phyloP scores from a whole-genome alignment of 257 asterid genomes.

The Verbena officinalis region DNA sequence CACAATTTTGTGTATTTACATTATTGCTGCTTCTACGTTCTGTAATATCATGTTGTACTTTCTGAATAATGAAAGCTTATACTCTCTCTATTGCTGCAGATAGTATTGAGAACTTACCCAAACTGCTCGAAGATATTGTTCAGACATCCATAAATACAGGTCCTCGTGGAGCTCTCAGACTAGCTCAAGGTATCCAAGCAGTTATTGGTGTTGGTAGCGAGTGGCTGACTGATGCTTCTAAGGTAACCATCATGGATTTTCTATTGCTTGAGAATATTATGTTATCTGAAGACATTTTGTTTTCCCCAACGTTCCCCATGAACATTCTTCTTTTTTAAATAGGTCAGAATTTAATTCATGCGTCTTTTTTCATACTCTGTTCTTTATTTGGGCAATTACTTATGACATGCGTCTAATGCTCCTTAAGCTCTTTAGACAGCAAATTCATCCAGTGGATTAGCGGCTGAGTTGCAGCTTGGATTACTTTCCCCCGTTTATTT shows the following conservation, averaged over 20 bases:
- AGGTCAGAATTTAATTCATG: conserved; percentile 14
- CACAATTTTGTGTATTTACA: not conserved
- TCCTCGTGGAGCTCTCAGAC: conserved; percentile 93
- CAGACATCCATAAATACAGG: conserved; percentile 94
- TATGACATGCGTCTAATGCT: conserved; percentile 24
- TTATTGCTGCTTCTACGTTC: not conserved
- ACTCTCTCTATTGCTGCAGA: conserved; percentile 46
- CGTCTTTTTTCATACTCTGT: conserved; percentile 4
- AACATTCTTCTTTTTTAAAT: conserved; percentile 2
- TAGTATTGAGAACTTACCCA: conserved; percentile 77
- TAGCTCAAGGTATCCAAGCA: conserved; percentile 98
- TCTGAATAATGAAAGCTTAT: not conserved
- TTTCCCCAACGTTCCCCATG: not conserved
- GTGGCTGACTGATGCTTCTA: conserved; percentile 90
- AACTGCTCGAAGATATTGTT: conserved; percentile 86
- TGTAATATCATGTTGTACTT: not conserved
- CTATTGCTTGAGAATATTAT: not conserved
- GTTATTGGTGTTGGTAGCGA: conserved; percentile 93
- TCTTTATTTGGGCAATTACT: not conserved
- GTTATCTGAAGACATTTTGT: no score
- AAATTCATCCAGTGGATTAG: conserved; percentile 63
- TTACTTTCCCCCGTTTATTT: conserved; percentile 82
- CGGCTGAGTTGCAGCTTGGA: conserved; percentile 88
- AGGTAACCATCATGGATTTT: conserved; percentile 46
- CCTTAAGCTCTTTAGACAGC: conserved; percentile 53